These are phyloP conservation scores for Trichocladium antarcticum DNA, from an alignment of 495 filamentous ascomycete genomes.

Conservation along the genomic window DNA sequence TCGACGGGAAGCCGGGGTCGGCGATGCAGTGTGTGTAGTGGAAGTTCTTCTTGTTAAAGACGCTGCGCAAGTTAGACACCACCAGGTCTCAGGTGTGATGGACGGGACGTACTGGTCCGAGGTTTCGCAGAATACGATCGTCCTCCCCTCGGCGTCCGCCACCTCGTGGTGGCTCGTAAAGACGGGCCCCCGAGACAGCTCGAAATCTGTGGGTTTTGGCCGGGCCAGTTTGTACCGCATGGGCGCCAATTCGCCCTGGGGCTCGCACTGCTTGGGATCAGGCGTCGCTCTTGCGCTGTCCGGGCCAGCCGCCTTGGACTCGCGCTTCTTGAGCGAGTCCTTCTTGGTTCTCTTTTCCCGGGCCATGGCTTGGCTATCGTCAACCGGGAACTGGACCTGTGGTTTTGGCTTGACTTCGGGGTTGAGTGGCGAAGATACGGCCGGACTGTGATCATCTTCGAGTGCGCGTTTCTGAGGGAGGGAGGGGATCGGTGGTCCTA, in stretches of 20 bases:
- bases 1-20: slow-evolving; percentile 73
- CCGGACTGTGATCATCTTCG: slow-evolving; percentile 44
- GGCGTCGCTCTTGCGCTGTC: slow-evolving; percentile 44
- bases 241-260: slow-evolving; percentile 35
- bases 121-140: slow-evolving; percentile 48
- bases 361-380: slow-evolving; percentile 29
- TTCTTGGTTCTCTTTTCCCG: slow-evolving; percentile 51
- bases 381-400: slow-evolving; percentile 28
- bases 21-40: slow-evolving; percentile 86
- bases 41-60: slow-evolving; percentile 83
- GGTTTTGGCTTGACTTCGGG: slow-evolving; percentile 37
- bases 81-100: not conserved
- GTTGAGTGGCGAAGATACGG: slow-evolving; percentile 53
- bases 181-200: slow-evolving; percentile 44
- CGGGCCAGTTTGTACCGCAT: slow-evolving; percentile 48
- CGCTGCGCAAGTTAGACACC: slow-evolving; percentile 35
- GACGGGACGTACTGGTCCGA: slow-evolving; percentile 51
- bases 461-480: slow-evolving; percentile 50
- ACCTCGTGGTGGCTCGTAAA: slow-evolving; percentile 43
- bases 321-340: slow-evolving; percentile 66
- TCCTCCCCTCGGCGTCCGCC: slow-evolving; percentile 32
- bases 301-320: slow-evolving; percentile 49
- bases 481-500: slow-evolving; percentile 23
- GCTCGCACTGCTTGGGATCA: slow-evolving; percentile 45
- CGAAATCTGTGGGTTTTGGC: slow-evolving; percentile 48